Conservation (phyloP, 257 asterid genomes). For the Forsythia viridissima region DNA sequence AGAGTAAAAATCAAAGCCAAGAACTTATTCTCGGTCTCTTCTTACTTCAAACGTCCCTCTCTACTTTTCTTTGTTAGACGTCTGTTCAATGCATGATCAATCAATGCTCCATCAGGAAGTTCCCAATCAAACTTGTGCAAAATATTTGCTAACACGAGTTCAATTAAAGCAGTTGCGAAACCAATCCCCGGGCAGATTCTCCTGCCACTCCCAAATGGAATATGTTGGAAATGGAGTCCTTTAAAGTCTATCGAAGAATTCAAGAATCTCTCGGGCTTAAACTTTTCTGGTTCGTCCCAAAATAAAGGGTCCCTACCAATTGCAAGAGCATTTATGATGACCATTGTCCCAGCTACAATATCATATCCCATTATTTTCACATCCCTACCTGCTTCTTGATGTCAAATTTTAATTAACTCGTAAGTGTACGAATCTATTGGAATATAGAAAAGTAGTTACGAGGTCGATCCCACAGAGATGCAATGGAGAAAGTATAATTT, state of each 20-base stretch:
- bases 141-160: conserved; percentile 35
- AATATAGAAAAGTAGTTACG: too few species aligned
- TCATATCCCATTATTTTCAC: conserved; percentile 37
- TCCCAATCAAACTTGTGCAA: conserved; percentile 34
- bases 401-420: too few species aligned
- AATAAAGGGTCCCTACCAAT: conserved; percentile 34
- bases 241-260: conserved; percentile 20
- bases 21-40: too few species aligned
- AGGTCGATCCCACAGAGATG: too few species aligned
- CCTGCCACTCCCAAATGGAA: conserved; percentile 46
- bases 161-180: conserved; percentile 26
- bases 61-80: too few species aligned
- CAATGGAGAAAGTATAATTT: too few species aligned
- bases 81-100: too few species aligned
- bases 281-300: conserved; percentile 47
- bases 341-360: conserved; percentile 37
- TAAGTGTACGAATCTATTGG: too few species aligned
- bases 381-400: conserved; percentile 29
- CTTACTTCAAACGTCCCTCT: too few species aligned
- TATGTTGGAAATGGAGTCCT: conserved; percentile 35
- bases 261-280: conserved; percentile 47
- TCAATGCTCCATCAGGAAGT: conserved; percentile 28
- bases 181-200: conserved; percentile 42
- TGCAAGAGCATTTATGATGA: conserved; percentile 40
- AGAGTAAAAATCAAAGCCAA: too few species aligned